phyloP scores from a whole-genome alignment of 768 basidiomycete species.

The Naganishia vaughanmartiniae region DNA sequence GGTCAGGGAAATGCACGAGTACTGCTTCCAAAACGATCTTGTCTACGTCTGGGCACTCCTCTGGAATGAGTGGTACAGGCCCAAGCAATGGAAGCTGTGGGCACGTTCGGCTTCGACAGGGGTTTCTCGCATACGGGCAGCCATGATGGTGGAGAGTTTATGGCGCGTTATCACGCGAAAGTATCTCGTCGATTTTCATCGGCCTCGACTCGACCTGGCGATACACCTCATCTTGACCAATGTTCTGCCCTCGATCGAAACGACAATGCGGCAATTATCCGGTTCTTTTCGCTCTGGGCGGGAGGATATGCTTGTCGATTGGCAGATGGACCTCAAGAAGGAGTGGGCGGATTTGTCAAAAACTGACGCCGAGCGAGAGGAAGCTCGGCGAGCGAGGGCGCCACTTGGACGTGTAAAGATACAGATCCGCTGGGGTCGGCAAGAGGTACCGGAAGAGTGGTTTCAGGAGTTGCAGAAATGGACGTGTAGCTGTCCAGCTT shows the following conservation, averaged over 20 bases:
- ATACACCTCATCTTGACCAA: not conserved
- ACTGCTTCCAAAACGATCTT: not conserved
- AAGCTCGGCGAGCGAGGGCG: not conserved
- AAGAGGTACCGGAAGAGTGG: not conserved
- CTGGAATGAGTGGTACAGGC: not conserved
- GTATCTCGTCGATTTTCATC: not conserved
- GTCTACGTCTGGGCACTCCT: not conserved
- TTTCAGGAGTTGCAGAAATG: not conserved
- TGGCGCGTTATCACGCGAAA: not conserved
- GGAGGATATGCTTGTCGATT: not conserved
- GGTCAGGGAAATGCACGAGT: not conserved
- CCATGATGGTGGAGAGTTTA: not conserved
- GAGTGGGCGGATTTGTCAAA: not conserved
- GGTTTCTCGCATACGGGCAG: not conserved
- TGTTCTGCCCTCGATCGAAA: not conserved
- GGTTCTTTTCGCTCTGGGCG: not conserved
- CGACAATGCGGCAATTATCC: too few species aligned
- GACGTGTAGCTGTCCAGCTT: constrained; percentile 1
- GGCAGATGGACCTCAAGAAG: not conserved
- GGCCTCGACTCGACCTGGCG: not conserved
- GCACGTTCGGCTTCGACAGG: not conserved
- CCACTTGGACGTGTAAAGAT: not conserved
- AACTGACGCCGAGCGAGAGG: not conserved
- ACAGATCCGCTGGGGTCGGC: not conserved
- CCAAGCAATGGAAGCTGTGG: not conserved